A percentile compares a stretch with the other conserved stretches of the same genome.
These are phyloP conservation scores for Ophiostoma novo-ulmi DNA, from an alignment of 2,329 filamentous ascomycete genomes.

Conservation along the genomic window DNA sequence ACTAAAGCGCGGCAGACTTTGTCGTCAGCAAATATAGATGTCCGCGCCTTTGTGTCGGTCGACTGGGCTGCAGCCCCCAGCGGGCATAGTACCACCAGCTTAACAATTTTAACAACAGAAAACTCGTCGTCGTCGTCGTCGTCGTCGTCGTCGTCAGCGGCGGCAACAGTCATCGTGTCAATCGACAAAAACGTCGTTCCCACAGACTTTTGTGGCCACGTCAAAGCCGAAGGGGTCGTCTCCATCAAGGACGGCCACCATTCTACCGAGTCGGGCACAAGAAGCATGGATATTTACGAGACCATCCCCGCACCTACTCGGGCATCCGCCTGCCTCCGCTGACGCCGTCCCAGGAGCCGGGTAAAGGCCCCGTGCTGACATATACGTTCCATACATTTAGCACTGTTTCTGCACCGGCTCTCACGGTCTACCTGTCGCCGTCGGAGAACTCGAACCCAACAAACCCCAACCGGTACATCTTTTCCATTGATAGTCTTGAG, in stretches of 20 bases:
- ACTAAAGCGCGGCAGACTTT: background rate
- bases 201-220: background rate
- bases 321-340: constrained; percentile 49
- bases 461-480: background rate
- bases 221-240: background rate
- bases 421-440: background rate
- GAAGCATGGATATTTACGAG: constrained; percentile 47
- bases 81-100: background rate
- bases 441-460: background rate
- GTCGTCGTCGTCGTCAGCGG: too few relatives aligned
- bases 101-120: background rate
- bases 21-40: background rate
- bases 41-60: background rate
- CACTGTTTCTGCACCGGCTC: background rate
- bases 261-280: background rate
- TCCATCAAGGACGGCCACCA: background rate
- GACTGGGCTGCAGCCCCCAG: background rate
- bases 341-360: constrained; percentile 28
- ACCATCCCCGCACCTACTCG: constrained; percentile 51
- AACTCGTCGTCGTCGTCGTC: too few relatives aligned
- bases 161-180: background rate
- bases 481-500: background rate
- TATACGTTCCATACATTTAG: background rate
- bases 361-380: background rate
- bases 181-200: background rate